A percentile compares a stretch with the other conserved stretches of the same genome.
These are phyloP conservation scores for Fallopia convolvulus DNA, from an alignment of 148 eudicot species.

Conservation along the genomic window DNA sequence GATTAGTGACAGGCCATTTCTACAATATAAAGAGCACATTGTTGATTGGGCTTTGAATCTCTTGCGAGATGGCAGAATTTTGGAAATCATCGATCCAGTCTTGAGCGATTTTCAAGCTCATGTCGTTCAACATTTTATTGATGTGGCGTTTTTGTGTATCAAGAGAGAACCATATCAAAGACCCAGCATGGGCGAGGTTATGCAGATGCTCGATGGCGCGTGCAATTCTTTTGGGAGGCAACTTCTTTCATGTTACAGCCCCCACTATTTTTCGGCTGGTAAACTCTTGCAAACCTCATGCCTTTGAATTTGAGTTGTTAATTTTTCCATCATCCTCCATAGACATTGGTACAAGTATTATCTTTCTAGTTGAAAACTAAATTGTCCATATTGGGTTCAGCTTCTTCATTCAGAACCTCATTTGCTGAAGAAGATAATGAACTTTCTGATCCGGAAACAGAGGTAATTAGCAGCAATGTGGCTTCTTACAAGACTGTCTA, in stretches of 20 bases:
- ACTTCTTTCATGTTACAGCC: neutral
- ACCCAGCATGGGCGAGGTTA: neutral
- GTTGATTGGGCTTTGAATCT: neutral
- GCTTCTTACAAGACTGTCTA: too few species aligned
- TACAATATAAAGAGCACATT: neutral
- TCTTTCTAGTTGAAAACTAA: too few species aligned
- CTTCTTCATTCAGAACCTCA: slow-evolving; percentile 1
- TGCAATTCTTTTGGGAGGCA: neutral
- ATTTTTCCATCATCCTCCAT: too few species aligned
- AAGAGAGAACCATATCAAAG: neutral
- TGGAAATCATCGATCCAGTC: neutral
- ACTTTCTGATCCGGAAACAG: too few species aligned
- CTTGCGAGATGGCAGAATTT: neutral
- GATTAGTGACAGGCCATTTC: too few species aligned
- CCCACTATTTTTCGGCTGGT: neutral
- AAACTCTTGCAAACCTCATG: too few species aligned
- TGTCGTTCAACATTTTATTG: neutral
- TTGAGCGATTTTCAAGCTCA: neutral
- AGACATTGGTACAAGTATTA: too few species aligned
- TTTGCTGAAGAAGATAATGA: too few species aligned
- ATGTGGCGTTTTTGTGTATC: neutral
- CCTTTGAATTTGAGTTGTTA: too few species aligned
- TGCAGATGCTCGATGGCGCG: neutral
- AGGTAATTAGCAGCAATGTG: too few species aligned
- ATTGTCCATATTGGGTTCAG: neutral